These are phyloP conservation scores for Fusarium equiseti DNA, from an alignment of 2,329 filamentous ascomycete species.

Conservation along the genomic window DNA sequence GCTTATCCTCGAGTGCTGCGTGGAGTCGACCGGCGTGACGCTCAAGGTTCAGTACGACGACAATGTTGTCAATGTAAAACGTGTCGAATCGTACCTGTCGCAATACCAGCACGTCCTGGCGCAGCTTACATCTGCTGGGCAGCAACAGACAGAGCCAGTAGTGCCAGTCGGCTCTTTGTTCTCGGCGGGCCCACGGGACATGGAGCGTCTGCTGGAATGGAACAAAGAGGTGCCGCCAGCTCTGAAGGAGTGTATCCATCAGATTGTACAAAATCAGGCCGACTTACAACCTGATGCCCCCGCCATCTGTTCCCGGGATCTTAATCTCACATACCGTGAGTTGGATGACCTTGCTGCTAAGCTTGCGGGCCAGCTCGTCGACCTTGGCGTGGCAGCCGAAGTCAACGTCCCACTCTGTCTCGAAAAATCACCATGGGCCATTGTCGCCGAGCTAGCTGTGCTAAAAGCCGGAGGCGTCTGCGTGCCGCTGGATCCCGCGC, in stretches of 20 bases:
- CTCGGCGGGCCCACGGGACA: conserved; percentile 7
- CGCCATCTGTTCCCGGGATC: conserved; percentile 4
- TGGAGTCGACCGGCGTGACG: conserved; percentile 12
- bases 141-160: neutral
- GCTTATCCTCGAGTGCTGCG: conserved; percentile 12
- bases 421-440: conserved; percentile 12
- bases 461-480: conserved; percentile 4
- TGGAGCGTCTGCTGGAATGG: conserved; percentile 12
- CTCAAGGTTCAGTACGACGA: conserved; percentile 13
- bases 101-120: conserved; percentile 8
- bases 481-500: conserved; percentile 5
- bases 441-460: conserved; percentile 8
- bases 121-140: conserved; percentile 9
- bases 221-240: conserved; percentile 4
- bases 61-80: conserved; percentile 9
- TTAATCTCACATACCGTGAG: conserved; percentile 5
- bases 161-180: conserved; percentile 7
- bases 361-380: conserved; percentile 1
- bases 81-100: conserved; percentile 1
- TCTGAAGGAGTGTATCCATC: conserved; percentile 6
- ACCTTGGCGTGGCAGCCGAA: conserved; percentile 5
- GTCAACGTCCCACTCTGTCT: conserved; percentile 39
- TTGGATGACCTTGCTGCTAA: neutral
- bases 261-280: conserved; percentile 8
- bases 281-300: conserved; percentile 8